Evolutionary conservation across 495 filamentous ascomycete species (phyloP).

Genomic region (Clavariopsis aquatica): DNA sequence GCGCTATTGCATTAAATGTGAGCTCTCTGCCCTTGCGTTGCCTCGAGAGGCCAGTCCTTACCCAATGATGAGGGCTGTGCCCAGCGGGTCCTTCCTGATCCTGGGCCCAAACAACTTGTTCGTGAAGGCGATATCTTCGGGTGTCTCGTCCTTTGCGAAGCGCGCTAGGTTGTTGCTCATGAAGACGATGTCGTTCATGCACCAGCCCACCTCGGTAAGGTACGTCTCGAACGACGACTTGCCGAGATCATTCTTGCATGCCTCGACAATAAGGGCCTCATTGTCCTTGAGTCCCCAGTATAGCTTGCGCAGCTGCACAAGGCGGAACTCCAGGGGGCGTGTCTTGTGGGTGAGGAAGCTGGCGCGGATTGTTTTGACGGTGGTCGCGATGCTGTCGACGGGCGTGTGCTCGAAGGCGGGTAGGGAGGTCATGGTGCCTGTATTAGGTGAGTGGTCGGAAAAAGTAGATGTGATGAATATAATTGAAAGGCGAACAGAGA

Average conservation of each 20-base stretch:
- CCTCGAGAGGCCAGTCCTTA: slow-evolving; percentile 42
- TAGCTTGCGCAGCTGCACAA: slow-evolving; percentile 83
- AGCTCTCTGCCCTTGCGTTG: neutral
- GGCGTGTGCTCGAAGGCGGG: slow-evolving; percentile 64
- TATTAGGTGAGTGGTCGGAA: neutral
- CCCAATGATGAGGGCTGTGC: slow-evolving; percentile 82
- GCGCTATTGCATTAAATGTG: slow-evolving; percentile 51
- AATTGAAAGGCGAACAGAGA: neutral
- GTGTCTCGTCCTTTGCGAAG: slow-evolving; percentile 79
- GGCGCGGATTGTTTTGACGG: slow-evolving; percentile 58
- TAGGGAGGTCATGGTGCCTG: slow-evolving; percentile 39
- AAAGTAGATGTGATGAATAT: neutral
- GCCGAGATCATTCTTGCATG: slow-evolving; percentile 71
- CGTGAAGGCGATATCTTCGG: slow-evolving; percentile 65
- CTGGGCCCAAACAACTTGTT: slow-evolving; percentile 69
- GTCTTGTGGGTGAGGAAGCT: slow-evolving; percentile 79
- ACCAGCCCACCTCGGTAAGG: slow-evolving; percentile 70
- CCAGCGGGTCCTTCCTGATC: slow-evolving; percentile 87
- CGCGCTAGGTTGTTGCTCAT: slow-evolving; percentile 71
- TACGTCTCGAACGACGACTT: slow-evolving; percentile 71
- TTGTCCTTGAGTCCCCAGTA: slow-evolving; percentile 90
- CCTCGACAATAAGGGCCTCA: slow-evolving; percentile 65
- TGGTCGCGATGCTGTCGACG: slow-evolving; percentile 63
- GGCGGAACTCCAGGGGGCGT: slow-evolving; percentile 74
- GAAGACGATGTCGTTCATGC: slow-evolving; percentile 76